These are phyloP conservation scores for Eucalyptus lansdowneana DNA, from an alignment of 345 rosid genomes.

Conservation along the genomic window DNA sequence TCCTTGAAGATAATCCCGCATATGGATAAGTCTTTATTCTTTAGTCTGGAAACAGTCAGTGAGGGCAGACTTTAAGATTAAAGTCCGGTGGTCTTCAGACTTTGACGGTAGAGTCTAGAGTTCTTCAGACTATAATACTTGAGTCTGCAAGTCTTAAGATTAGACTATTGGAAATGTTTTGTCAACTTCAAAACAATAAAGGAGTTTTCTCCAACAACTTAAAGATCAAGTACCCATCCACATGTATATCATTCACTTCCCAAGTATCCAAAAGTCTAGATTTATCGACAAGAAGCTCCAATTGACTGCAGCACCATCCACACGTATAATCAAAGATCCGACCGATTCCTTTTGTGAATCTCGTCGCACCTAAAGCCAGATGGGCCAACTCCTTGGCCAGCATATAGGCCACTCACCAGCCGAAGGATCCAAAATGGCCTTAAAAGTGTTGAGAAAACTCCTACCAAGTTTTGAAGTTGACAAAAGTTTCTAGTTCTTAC, in stretches of 20 bases:
- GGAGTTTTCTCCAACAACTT: neutral
- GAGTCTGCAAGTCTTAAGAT: too few relatives aligned
- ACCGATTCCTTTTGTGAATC: neutral
- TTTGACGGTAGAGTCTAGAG: too few relatives aligned
- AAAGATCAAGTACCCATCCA: neutral
- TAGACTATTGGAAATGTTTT: too few relatives aligned
- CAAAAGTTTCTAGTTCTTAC: too few relatives aligned
- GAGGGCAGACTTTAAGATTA: too few relatives aligned
- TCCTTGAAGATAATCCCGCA: too few relatives aligned
- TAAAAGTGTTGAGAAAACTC: too few relatives aligned
- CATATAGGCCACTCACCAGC: neutral
- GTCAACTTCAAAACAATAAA: too few relatives aligned
- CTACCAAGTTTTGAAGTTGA: too few relatives aligned
- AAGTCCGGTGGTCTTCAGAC: too few relatives aligned
- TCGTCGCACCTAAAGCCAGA: neutral
- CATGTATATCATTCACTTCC: neutral
- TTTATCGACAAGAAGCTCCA: neutral
- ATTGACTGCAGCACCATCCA: neutral
- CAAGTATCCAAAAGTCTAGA: neutral
- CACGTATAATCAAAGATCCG: neutral
- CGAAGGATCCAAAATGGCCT: neutral
- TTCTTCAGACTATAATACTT: too few relatives aligned
- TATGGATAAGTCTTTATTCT: too few relatives aligned
- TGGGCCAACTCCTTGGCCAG: neutral
- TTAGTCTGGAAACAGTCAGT: rapidly evolving